Evolutionary conservation across 306 rosid genomes (phyloP).

Genomic region (Medicago arabica): DNA sequence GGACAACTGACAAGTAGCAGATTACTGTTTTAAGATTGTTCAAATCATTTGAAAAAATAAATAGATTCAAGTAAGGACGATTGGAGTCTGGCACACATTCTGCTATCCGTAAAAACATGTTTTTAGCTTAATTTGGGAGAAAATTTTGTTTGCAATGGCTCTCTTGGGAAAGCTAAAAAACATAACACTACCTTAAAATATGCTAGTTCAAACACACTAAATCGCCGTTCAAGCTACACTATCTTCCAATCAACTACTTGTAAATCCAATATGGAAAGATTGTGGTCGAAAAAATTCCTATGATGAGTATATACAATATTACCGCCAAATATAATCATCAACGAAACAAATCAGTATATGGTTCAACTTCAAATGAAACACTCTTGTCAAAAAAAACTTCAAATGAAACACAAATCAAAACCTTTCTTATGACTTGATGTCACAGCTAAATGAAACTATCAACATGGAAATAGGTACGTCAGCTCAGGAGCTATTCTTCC

Average conservation of each 20-base stretch:
- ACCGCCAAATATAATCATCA: not conserved
- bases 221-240: not conserved
- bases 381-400: not conserved
- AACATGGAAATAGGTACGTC: constrained; percentile 28
- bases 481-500: constrained; percentile 24
- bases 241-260: not conserved
- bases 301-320: constrained; percentile 18
- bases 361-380: constrained; percentile 18
- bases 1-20: constrained; percentile 1
- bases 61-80: constrained; percentile 8
- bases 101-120: constrained; percentile 16
- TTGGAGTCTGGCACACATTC: constrained; percentile 12
- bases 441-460: constrained; percentile 34
- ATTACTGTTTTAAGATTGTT: constrained; percentile 10
- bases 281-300: not conserved
- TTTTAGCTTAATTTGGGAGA: not conserved
- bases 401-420: constrained; percentile 13
- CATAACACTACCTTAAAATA: not conserved
- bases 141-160: not conserved
- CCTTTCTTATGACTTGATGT: not conserved
- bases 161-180: constrained; percentile 4
- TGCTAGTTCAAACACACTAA: not conserved
- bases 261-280: constrained; percentile 16
- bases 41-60: constrained; percentile 28
- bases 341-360: constrained; percentile 13